Evolutionary conservation across 352 stramenopile genomes (phyloP).

Genomic region (Pythium coloratum): DNA sequence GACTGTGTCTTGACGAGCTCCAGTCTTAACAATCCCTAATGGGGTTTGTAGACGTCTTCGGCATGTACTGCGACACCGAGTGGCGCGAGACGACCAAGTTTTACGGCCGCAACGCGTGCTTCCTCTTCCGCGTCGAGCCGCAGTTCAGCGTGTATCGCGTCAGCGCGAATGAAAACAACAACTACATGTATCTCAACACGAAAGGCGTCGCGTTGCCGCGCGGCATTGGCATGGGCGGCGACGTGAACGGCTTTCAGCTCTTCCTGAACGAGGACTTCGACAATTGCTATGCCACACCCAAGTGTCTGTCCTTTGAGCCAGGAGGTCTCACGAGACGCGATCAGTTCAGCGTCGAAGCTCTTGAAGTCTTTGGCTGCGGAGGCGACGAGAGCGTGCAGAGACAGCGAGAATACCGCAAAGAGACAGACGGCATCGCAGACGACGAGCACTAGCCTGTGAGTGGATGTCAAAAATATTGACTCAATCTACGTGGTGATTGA

Average conservation of each 20-base stretch:
- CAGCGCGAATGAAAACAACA: slow-evolving; percentile 44
- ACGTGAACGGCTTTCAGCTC: slow-evolving; percentile 67
- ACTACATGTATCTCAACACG: slow-evolving; percentile 89
- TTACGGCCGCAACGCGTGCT: slow-evolving; percentile 81
- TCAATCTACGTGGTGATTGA: background rate
- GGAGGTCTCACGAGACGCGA: slow-evolving; percentile 59
- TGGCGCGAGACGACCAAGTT: slow-evolving; percentile 83
- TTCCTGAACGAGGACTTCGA: slow-evolving; percentile 87
- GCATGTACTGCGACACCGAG: slow-evolving; percentile 84
- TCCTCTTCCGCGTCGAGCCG: slow-evolving; percentile 71
- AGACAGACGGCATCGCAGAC: slow-evolving; percentile 71
- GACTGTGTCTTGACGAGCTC: background rate
- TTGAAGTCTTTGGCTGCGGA: slow-evolving; percentile 84
- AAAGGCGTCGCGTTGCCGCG: slow-evolving; percentile 75
- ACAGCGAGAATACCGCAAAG: slow-evolving; percentile 73
- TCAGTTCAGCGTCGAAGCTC: slow-evolving; percentile 59
- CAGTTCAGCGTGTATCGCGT: slow-evolving; percentile 66
- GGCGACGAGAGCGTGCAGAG: slow-evolving; percentile 46
- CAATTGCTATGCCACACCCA: slow-evolving; percentile 72
- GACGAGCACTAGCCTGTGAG: slow-evolving; percentile 47
- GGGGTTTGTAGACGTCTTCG: slow-evolving; percentile 71
- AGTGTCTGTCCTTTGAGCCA: slow-evolving; percentile 72
- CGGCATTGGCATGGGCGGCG: slow-evolving; percentile 78
- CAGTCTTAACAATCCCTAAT: background rate
- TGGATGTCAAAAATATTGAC: too few relatives aligned